Percentiles rank a stretch among this genome's conserved stretches.
Conservation (phyloP, 257 asterid genomes). For the Lycium ferocissimum region DNA sequence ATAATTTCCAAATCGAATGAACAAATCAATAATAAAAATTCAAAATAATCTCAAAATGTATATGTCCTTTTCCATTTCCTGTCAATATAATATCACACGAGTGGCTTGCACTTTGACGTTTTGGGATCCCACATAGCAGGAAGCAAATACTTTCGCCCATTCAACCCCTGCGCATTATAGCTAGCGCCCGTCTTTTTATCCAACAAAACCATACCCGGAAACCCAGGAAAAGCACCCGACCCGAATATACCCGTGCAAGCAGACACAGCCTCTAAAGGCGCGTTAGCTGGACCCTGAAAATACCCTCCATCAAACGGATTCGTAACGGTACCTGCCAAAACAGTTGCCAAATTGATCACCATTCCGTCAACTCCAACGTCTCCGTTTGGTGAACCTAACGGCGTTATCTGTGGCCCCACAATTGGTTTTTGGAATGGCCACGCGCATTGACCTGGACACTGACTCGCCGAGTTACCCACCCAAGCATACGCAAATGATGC, state of each 20-base stretch:
- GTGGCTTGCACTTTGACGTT: constrained; percentile 44
- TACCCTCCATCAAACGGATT: constrained; percentile 61
- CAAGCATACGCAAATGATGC: constrained; percentile 49
- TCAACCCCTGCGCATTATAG: constrained; percentile 55
- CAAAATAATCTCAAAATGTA: not conserved
- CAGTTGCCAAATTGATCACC: constrained; percentile 51
- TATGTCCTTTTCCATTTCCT: not conserved
- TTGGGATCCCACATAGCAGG: constrained; percentile 64
- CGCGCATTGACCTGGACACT: constrained; percentile 61
- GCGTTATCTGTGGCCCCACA: constrained; percentile 53
- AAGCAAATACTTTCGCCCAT: constrained; percentile 48
- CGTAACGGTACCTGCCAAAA: constrained; percentile 55
- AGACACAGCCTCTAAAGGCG: constrained; percentile 58
- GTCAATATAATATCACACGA: constrained; percentile 32
- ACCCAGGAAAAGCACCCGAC: constrained; percentile 57
- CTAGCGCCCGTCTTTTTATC: constrained; percentile 52
- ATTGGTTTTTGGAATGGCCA: constrained; percentile 61
- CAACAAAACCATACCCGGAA: constrained; percentile 50
- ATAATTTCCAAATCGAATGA: constrained; percentile 12
- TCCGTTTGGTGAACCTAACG: constrained; percentile 54
- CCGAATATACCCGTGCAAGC: constrained; percentile 61
- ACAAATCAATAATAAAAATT: constrained; percentile 5
- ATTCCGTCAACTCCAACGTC: constrained; percentile 60
- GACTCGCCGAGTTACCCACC: constrained; percentile 57
- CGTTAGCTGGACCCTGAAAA: constrained; percentile 50